Percentiles rank a stretch among this genome's conserved stretches.
Evolutionary conservation across 768 basidiomycete genomes (phyloP).

Genomic region (Pisolithus orientalis): DNA sequence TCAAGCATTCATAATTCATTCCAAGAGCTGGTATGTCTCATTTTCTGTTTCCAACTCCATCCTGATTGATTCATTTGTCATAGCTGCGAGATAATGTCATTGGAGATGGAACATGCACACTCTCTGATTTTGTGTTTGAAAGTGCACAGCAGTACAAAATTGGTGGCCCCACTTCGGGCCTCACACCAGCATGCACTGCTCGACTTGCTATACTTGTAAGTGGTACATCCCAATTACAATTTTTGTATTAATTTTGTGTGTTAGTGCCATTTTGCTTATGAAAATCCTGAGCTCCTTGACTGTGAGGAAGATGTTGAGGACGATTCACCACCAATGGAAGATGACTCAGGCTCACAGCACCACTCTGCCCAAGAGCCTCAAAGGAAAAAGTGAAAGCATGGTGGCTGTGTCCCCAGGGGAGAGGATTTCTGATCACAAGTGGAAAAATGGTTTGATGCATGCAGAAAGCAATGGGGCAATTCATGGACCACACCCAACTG

Average conservation of each 20-base stretch:
- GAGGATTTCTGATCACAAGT: not conserved
- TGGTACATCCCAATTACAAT: not conserved
- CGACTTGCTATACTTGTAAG: not conserved
- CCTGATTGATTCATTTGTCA: too few relatives aligned
- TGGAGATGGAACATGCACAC: not conserved
- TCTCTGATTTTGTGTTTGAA: not conserved
- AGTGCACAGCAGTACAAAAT: not conserved
- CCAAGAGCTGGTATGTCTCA: not conserved
- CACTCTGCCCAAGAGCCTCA: not conserved
- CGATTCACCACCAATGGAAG: not conserved
- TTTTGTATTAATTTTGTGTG: not conserved
- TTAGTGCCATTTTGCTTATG: not conserved
- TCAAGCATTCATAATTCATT: not conserved
- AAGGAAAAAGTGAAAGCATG: not conserved
- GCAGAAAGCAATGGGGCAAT: not conserved
- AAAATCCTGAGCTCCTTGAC: not conserved
- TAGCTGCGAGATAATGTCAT: not conserved
- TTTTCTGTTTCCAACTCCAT: too few relatives aligned
- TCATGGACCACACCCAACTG: not conserved
- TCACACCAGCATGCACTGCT: not conserved
- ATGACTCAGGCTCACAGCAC: not conserved
- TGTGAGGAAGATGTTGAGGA: not conserved
- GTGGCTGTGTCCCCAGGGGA: not conserved
- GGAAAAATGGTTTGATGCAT: not conserved
- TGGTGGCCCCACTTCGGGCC: not conserved